Base-by-base conservation (phyloP, 2,329 filamentous ascomycete species). In the Alternaria angustiovoidea region DNA sequence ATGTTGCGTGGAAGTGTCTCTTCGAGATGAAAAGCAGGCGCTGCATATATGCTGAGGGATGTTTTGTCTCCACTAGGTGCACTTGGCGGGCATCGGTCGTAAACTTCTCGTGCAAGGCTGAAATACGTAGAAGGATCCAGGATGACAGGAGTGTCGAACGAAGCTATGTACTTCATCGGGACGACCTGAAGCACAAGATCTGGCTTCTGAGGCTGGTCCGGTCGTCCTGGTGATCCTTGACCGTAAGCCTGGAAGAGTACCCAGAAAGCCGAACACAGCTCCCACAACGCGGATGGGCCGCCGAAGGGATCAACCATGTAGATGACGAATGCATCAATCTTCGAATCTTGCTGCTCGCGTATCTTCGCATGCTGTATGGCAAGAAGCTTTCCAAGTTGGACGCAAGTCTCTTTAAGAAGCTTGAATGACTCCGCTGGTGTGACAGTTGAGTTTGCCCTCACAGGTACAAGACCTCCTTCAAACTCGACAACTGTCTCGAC, bases 131-230 rank as follows among this genome's bases (percentile, higher is more conserved):
- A 75, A 0, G 87, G 85, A 2, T 86, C 82, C 1, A 88, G 85
- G n/a, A 91, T 83, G 1, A 89, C 85, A 14, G 93, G 78, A 2
- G 84, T 84, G 1, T 85, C 85, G 4, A 87, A 82, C 1, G 88
- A 89, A 7, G 89, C 87, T 8, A 95, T 78, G n/a, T 88, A 81
- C 57, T 87, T 86, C 16, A 89, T 83, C 0, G 92, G 89, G 1
- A 96, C 80, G 2, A 96, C 83, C 72, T 96, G 92, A 18, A 96
- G 80, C 4, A 93, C 89, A n/a, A 95, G 74, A 57, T 94, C 91
- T 56, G 79, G 73, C 53, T 75, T 78, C 24, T 70, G 72, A 1
- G 67, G 43, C 49, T 69, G 64, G 26, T 72, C 69, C 5, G 66
- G 51, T 22, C 70, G 71, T 61, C 82, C 84, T 47, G 85, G 85